A percentile compares a stretch with the other conserved stretches of the same genome.
Conservation (phyloP, 257 asterid species). For the Solanum medicagineum region DNA sequence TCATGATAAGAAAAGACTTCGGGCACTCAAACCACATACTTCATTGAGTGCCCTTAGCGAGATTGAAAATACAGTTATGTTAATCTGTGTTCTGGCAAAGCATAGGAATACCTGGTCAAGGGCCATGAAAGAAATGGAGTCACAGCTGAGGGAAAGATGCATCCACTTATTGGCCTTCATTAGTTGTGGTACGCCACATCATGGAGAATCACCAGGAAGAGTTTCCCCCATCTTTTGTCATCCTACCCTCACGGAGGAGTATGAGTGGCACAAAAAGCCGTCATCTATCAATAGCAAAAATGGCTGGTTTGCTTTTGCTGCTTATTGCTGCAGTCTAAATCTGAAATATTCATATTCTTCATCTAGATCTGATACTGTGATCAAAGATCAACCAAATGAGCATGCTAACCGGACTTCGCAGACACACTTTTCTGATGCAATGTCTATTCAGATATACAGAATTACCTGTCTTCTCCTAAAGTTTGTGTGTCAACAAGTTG, state of each 20-base stretch:
- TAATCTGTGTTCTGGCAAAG: slow-evolving; percentile 69
- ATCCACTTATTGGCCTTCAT: slow-evolving; percentile 86
- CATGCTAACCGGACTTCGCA: slow-evolving; percentile 15
- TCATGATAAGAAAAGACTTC: slow-evolving; percentile 68
- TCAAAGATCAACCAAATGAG: slow-evolving; percentile 40
- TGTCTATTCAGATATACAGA: slow-evolving; percentile 65
- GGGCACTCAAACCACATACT: slow-evolving; percentile 50
- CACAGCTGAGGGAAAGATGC: slow-evolving; percentile 70
- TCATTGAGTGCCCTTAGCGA: slow-evolving; percentile 63
- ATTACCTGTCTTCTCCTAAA: slow-evolving; percentile 62
- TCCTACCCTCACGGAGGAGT: slow-evolving; percentile 68
- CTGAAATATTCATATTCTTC: slow-evolving; percentile 30
- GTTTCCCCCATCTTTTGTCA: slow-evolving; percentile 49
- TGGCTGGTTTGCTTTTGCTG: slow-evolving; percentile 89
- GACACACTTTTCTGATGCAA: slow-evolving; percentile 58
- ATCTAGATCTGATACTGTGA: slow-evolving; percentile 30
- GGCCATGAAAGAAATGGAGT: slow-evolving; percentile 56
- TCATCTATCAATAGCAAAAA: slow-evolving; percentile 60
- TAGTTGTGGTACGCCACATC: slow-evolving; percentile 65
- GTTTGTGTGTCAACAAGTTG: slow-evolving; percentile 76
- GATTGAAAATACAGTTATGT: slow-evolving; percentile 56
- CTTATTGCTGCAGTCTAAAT: slow-evolving; percentile 57
- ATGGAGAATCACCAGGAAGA: slow-evolving; percentile 47
- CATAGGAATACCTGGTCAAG: slow-evolving; percentile 63
- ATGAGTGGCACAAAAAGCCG: slow-evolving; percentile 58